Evolutionary conservation across 2,329 filamentous ascomycete genomes (phyloP).

Genomic region (Cercospora sojina): DNA sequence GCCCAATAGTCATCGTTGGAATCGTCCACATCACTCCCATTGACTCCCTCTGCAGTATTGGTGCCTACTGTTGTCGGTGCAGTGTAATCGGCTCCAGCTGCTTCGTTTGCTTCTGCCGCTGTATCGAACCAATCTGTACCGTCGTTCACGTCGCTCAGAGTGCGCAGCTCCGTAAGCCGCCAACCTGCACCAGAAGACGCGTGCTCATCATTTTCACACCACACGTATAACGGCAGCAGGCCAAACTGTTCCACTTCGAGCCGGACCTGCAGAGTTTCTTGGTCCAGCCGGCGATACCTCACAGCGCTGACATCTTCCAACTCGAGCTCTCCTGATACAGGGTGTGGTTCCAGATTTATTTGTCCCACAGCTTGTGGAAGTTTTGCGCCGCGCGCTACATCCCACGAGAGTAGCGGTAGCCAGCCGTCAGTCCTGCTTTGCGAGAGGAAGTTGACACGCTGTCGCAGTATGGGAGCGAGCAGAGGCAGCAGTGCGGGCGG

Average conservation of each 20-base stretch:
- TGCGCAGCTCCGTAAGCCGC: slow-evolving; percentile 69
- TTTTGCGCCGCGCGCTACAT: slow-evolving; percentile 55
- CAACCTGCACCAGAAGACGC: slow-evolving; percentile 60
- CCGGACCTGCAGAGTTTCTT: slow-evolving; percentile 71
- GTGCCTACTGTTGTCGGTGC: slow-evolving; percentile 15
- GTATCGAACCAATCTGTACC: slow-evolving; percentile 57
- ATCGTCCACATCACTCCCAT: slow-evolving; percentile 60
- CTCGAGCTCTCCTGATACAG: slow-evolving; percentile 76
- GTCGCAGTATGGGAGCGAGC: slow-evolving; percentile 62
- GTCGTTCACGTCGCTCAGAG: slow-evolving; percentile 57
- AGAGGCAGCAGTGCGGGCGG: slow-evolving; percentile 61
- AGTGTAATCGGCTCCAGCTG: slow-evolving; percentile 11
- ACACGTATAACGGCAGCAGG: slow-evolving; percentile 65
- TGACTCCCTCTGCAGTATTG: slow-evolving; percentile 22
- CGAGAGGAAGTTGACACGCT: slow-evolving; percentile 63
- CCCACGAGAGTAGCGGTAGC: slow-evolving; percentile 72
- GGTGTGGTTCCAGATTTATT: slow-evolving; percentile 72
- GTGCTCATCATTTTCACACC: slow-evolving; percentile 65
- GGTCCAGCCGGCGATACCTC: slow-evolving; percentile 67
- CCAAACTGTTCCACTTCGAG: slow-evolving; percentile 62
- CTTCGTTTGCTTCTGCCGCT: slow-evolving; percentile 61
- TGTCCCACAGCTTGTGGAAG: slow-evolving; percentile 62
- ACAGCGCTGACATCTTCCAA: slow-evolving; percentile 64
- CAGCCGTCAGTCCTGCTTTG: slow-evolving; percentile 53
- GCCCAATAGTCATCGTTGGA: slow-evolving; percentile 73